phyloP scores from a whole-genome alignment of 441 rosid genomes.

The Metrosideros polymorpha region DNA sequence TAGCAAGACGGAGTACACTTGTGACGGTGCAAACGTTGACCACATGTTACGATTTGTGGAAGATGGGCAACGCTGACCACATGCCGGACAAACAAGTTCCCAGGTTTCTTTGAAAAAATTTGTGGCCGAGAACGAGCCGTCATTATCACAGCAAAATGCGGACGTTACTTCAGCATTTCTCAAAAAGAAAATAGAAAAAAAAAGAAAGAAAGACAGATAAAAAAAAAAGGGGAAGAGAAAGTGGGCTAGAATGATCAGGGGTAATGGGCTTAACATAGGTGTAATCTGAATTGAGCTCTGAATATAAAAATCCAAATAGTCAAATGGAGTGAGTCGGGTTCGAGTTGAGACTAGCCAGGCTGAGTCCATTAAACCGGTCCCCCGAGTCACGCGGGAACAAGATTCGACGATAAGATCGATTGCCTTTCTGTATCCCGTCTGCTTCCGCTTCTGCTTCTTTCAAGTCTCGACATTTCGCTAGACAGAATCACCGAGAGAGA shows the following conservation, averaged over 20 bases:
- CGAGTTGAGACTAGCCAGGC: neutral
- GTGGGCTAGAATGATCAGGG: neutral
- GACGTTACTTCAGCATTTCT: no score
- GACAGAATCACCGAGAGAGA: neutral
- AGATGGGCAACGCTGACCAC: no score
- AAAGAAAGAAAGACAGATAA: neutral
- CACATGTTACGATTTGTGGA: no score
- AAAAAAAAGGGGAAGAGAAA: neutral
- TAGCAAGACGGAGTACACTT: no score
- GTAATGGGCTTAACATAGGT: neutral
- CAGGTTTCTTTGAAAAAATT: no score
- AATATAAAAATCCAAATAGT: neutral
- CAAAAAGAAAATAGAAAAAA: neutral
- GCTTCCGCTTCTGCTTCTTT: neutral
- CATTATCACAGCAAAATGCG: no score
- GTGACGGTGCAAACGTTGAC: no score
- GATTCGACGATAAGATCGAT: neutral
- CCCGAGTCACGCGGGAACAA: neutral
- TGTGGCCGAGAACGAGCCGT: no score
- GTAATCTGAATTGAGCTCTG: neutral
- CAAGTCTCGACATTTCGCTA: neutral
- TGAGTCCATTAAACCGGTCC: neutral
- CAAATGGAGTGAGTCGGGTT: neutral
- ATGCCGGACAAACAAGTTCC: no score
- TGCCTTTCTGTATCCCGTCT: fast-evolving